Conservation (phyloP, 495 filamentous ascomycete genomes). For the Tuber aestivum region DNA sequence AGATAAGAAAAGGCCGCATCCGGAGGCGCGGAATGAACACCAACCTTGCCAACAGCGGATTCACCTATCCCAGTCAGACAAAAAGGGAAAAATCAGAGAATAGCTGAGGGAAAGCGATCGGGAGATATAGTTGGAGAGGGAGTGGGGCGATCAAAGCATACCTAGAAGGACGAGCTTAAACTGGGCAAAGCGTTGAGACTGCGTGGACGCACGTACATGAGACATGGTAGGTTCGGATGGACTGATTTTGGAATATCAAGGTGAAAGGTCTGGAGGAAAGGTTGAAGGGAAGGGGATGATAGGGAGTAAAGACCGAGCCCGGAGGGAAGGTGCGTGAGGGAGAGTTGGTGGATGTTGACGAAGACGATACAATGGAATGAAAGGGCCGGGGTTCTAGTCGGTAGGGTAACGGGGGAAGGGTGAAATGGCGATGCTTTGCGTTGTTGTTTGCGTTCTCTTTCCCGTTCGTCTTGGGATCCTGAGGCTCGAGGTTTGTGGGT, state of each 20-base stretch:
- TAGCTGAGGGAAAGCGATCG: not conserved
- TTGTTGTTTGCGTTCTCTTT: not conserved
- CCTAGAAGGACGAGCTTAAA: conserved; percentile 97
- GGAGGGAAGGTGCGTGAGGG: conserved; percentile 10
- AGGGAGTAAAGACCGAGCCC: conserved; percentile 7
- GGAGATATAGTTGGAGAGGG: not conserved
- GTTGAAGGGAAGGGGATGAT: conserved; percentile 4
- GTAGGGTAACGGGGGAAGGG: not conserved
- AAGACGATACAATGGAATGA: not conserved
- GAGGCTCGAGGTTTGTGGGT: not conserved
- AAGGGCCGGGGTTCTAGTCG: not conserved
- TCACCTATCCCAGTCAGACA: conserved; percentile 58
- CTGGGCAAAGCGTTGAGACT: conserved; percentile 73
- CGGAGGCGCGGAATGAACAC: conserved; percentile 35
- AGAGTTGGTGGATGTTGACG: not conserved
- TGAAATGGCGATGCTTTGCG: not conserved
- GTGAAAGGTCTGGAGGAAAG: not conserved
- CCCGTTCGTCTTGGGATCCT: not conserved
- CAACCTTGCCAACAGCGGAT: conserved; percentile 95
- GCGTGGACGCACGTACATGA: conserved; percentile 43
- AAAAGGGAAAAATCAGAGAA: conserved; percentile 1
- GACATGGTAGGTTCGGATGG: conserved; percentile 36
- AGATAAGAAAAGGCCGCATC: conserved; percentile 41
- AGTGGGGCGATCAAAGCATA: conserved; percentile 46
- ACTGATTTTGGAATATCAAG: conserved; percentile 12